Conservation (phyloP, 306 rosid genomes). For the Cicer cuneatum region DNA sequence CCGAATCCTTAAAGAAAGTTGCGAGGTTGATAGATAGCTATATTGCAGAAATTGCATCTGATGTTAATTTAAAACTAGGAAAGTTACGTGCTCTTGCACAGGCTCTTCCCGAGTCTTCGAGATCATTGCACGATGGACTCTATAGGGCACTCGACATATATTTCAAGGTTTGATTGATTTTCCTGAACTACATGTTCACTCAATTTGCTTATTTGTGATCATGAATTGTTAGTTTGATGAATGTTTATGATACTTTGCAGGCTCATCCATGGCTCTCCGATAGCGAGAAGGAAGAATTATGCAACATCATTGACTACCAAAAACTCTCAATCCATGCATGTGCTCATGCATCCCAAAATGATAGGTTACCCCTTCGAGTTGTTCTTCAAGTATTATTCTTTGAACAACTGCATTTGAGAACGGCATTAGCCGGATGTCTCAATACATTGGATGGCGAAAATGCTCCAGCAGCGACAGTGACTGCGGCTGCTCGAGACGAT, state of each 20-base stretch:
- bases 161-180: slow-evolving; percentile 75
- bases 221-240: slow-evolving; percentile 34
- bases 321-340: slow-evolving; percentile 93
- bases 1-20: slow-evolving; percentile 65
- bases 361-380: slow-evolving; percentile 85
- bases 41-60: slow-evolving; percentile 61
- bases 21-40: slow-evolving; percentile 62
- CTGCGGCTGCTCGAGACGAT: slow-evolving; percentile 40
- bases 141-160: slow-evolving; percentile 87
- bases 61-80: slow-evolving; percentile 55
- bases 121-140: slow-evolving; percentile 85
- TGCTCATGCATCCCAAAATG: slow-evolving; percentile 91
- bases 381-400: slow-evolving; percentile 95
- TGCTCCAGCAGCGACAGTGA: slow-evolving; percentile 62
- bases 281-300: slow-evolving; percentile 82
- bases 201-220: slow-evolving; percentile 11
- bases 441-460: slow-evolving; percentile 71
- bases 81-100: slow-evolving; percentile 55
- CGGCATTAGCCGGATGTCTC: slow-evolving; percentile 82
- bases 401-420: slow-evolving; percentile 88
- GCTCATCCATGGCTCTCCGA: slow-evolving; percentile 88
- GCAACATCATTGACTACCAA: slow-evolving; percentile 76
- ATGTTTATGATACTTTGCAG: slow-evolving; percentile 53
- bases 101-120: slow-evolving; percentile 77
- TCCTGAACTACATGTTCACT: slow-evolving; percentile 36